Base-by-base conservation (phyloP, 805 yeast genomes). In the Sugiyamaella valdiviana region DNA sequence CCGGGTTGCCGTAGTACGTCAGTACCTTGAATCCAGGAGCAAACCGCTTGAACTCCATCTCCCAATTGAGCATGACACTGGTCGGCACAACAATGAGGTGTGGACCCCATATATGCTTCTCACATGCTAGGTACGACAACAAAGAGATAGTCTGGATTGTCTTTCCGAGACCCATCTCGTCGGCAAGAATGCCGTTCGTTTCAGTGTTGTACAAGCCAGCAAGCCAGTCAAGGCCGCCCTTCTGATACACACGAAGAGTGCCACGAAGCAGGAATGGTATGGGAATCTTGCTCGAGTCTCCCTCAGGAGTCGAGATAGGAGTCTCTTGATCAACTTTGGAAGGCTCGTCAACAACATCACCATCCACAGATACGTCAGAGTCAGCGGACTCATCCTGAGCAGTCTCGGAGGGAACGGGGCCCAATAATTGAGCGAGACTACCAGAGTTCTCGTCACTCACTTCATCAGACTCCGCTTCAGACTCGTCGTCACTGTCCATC, bases 21-120 rank as follows among this genome's bases (percentile, higher is more conserved):
- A 93, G 63, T 2, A 93, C 93, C 65, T 95, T 91, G 65, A 93
- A 85, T 0, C 99, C 99, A 0, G 99, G 99, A 0, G 97, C 97
- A 72, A 93, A 93, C 59, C 95, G 79, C 61, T 95, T 93, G 69
- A 93, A 90, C 62, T 93, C 99, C 97, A 95, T 91, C 65, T 93
- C 99, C 99, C 99, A 93, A 62, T 93, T 93, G 46, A 93, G 77
- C 82, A 93, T 82, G 6, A 93, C 99, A 14, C 96, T 87, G 0
- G 99, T 93, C 3, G 99, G 99, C 3, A 93, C 99, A 51, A 93
- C 82, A 67, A 93, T 90, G 47, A 93, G 71, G 70, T 93, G 99
- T 0, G 99, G 99, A 0, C 99, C 99, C 99, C 99, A 93, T 15
- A 83, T 78, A 51, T 86, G 85, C 60, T 90, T 90, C 58, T 84